phyloP scores from a whole-genome alignment of 75 land plant genomes.

The Pseudotsuga menziesii region DNA sequence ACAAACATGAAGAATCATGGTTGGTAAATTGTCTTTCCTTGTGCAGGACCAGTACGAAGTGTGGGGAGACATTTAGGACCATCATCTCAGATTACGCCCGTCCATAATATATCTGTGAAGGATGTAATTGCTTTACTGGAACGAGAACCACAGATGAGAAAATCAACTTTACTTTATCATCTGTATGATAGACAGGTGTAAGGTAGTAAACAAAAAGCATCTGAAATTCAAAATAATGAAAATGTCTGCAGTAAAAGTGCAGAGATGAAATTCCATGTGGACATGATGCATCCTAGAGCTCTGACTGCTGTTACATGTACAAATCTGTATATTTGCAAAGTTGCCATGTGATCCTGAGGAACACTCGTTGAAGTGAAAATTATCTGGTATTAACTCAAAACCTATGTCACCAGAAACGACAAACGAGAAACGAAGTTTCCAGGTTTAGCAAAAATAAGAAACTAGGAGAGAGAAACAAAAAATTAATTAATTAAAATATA shows the following conservation, averaged over 20 bases:
- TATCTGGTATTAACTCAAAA: too few relatives aligned
- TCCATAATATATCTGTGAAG: conserved; percentile 53
- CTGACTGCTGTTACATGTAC: too few relatives aligned
- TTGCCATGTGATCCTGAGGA: too few relatives aligned
- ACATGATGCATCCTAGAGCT: neutral
- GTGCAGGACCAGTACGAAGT: conserved; percentile 24
- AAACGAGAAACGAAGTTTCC: too few relatives aligned
- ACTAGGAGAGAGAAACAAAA: too few relatives aligned
- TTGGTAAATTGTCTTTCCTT: neutral
- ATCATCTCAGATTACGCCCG: conserved; percentile 20
- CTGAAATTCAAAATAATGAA: conserved; percentile 9
- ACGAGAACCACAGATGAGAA: conserved; percentile 84
- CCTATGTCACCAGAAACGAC: too few relatives aligned
- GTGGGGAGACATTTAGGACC: conserved; percentile 25
- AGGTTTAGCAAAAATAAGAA: too few relatives aligned
- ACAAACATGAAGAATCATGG: neutral
- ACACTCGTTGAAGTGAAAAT: too few relatives aligned
- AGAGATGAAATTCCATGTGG: neutral
- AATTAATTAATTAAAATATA: too few relatives aligned
- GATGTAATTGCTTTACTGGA: conserved; percentile 81
- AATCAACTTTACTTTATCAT: conserved; percentile 60
- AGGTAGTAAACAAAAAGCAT: neutral
- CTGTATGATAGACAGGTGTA: conserved; percentile 42
- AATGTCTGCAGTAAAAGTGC: neutral
- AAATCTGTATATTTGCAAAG: too few relatives aligned